Base-by-base conservation (phyloP, 805 yeast species). In the Ascoidea asiatica region DNA sequence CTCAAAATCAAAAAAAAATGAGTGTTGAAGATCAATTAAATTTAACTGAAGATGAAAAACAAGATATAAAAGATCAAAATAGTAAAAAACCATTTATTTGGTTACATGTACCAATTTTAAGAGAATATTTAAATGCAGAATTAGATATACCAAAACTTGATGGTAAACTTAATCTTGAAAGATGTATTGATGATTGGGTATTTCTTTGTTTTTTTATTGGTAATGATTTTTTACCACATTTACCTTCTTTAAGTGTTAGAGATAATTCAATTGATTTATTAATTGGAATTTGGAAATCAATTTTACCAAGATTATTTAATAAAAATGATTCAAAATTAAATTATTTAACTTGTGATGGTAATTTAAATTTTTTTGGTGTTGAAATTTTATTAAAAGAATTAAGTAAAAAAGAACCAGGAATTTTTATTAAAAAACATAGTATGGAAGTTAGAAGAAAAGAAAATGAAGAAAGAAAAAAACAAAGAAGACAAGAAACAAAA, bases 121-220 rank as follows among this genome's bases (percentile, higher is more conserved):
- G 98, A 51, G 97, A 92, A 57, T 92, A 92, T 56, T 67, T 92
- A 46, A 84, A 79, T 44, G 76, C 83, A 13, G 99, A 92, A 62
- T 69, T 92, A 42, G 69, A 67, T 46, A 76, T 83, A 22, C 85
- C 88, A 3, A 70, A 79, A 37, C 57, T 81, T 18, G 73, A 86
- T 1, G 81, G 84, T 56, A 72, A 77, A 19, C 88, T 81, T 63
- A 97, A 92, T 58, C 61, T 89, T 44, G 99, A 92, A 64, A 71
- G 98, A 47, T 97, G 97, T 2, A 81, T 92, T 49, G 99, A 92
- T 59, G 99, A 92, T 63, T 92, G 98, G 98, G 87, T 92, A 15
- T 92, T 92, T 53, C 82, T 92, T 89, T 90, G 97, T 72, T 92
- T 92, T 67, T 92, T 92, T 58, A 94, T 90, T 51, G 99, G 99